A percentile compares a stretch with the other conserved stretches of the same genome.
Conservation (phyloP, 2,329 filamentous ascomycete genomes). For the Arthrobotrys iridis region DNA sequence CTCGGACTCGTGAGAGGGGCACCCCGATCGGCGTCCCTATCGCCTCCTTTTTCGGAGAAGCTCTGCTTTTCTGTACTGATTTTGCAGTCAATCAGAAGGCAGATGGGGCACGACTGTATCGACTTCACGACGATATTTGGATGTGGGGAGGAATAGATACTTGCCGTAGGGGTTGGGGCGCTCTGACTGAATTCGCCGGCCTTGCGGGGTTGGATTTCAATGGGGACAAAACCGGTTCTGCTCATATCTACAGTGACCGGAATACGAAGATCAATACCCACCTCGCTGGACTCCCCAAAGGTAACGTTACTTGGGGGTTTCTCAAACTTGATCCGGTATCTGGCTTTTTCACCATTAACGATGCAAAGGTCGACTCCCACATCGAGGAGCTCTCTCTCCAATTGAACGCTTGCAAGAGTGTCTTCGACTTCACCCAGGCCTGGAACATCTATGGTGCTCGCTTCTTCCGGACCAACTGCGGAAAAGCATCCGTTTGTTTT, state of each 20-base stretch:
- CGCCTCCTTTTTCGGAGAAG: slow-evolving; percentile 70
- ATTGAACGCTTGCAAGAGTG: slow-evolving; percentile 67
- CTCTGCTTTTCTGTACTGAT: slow-evolving; percentile 72
- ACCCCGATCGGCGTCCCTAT: slow-evolving; percentile 70
- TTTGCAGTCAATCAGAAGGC: slow-evolving; percentile 71
- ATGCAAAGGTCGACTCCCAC: slow-evolving; percentile 69
- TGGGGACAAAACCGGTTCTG: slow-evolving; percentile 68
- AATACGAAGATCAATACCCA: slow-evolving; percentile 54
- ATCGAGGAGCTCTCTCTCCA: slow-evolving; percentile 70
- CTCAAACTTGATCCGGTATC: slow-evolving; percentile 67
- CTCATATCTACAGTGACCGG: slow-evolving; percentile 60
- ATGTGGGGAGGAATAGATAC: slow-evolving; percentile 69
- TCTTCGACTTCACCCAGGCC: slow-evolving; percentile 70
- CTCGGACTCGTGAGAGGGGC: slow-evolving; percentile 67
- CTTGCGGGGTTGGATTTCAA: slow-evolving; percentile 71
- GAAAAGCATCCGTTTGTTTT: slow-evolving; percentile 66
- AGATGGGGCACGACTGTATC: slow-evolving; percentile 68
- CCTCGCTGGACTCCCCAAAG: slow-evolving; percentile 63
- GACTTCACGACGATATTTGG: slow-evolving; percentile 74
- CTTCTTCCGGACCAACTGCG: slow-evolving; percentile 70
- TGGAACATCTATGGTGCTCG: slow-evolving; percentile 70
- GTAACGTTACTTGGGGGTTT: slow-evolving; percentile 70
- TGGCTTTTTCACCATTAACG: slow-evolving; percentile 70
- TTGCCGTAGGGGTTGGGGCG: slow-evolving; percentile 69
- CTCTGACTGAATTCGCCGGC: slow-evolving; percentile 67